Conservation (phyloP, 495 filamentous ascomycete species). For the Geoglossum glabrum region DNA sequence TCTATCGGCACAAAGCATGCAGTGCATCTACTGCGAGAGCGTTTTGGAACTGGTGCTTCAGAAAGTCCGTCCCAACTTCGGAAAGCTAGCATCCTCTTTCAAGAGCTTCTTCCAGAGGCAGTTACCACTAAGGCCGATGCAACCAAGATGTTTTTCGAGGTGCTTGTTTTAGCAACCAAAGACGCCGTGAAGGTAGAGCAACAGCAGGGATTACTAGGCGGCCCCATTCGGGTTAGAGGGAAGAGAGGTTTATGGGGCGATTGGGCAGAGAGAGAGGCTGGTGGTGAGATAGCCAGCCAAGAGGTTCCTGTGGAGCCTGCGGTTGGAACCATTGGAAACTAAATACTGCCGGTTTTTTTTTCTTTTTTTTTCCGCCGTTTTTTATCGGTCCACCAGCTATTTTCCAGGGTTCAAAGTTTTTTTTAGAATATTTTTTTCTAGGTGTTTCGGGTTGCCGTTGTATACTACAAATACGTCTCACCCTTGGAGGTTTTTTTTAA, state of each 20-base stretch:
- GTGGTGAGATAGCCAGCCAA: slow-evolving; percentile 28
- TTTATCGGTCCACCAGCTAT: not conserved
- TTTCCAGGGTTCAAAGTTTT: not conserved
- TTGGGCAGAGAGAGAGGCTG: slow-evolving; percentile 78
- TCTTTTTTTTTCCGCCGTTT: not conserved
- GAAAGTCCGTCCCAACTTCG: slow-evolving; percentile 42
- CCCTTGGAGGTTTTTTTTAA: no score
- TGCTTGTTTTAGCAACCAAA: slow-evolving; percentile 87
- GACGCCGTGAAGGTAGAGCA: slow-evolving; percentile 98
- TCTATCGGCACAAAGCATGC: slow-evolving; percentile 85
- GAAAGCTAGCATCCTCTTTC: slow-evolving; percentile 66
- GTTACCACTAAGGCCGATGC: slow-evolving; percentile 68
- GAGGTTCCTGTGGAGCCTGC: not conserved
- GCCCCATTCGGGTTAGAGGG: slow-evolving; percentile 55
- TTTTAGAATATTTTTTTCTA: not conserved
- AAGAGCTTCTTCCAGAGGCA: slow-evolving; percentile 68
- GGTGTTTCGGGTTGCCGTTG: not conserved
- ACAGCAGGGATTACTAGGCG: slow-evolving; percentile 46
- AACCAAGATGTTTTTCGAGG: slow-evolving; percentile 98
- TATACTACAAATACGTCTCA: no score
- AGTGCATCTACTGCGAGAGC: slow-evolving; percentile 79
- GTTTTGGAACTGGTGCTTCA: slow-evolving; percentile 49
- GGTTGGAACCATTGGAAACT: not conserved
- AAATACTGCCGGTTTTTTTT: not conserved
- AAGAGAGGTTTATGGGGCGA: slow-evolving; percentile 87